These are phyloP conservation scores for Trypanosoma melophagium DNA, from an alignment of 208 protist species.

Conservation along the genomic window DNA sequence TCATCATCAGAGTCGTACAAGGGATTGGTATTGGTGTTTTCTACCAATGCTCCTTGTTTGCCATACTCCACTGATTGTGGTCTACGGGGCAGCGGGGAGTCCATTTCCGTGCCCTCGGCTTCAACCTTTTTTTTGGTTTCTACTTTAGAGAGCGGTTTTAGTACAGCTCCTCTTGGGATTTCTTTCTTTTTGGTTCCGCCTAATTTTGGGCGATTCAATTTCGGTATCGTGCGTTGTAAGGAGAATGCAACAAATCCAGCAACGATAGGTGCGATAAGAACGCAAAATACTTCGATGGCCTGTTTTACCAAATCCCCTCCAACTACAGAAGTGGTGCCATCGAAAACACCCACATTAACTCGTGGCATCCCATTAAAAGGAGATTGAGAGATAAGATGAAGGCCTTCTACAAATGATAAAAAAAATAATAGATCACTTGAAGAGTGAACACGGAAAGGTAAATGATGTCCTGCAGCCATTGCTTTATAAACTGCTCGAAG, in stretches of 20 bases:
- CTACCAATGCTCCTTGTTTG: slow-evolving; percentile 5
- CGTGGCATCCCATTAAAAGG: slow-evolving; percentile 10
- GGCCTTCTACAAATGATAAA: slow-evolving; percentile 44
- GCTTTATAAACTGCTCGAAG: slow-evolving; percentile 16
- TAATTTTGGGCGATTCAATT: slow-evolving; percentile 34
- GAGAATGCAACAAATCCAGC: slow-evolving; percentile 76
- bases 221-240: slow-evolving; percentile 58
- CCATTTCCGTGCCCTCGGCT: slow-evolving; percentile 25
- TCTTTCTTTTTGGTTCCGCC: slow-evolving; percentile 4
- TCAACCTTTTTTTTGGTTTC: background rate
- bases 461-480: background rate
- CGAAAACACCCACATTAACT: background rate
- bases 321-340: background rate
- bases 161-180: background rate
- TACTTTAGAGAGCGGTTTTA: slow-evolving; percentile 6
- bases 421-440: slow-evolving; percentile 27
- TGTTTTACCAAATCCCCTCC: background rate
- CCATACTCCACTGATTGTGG: slow-evolving; percentile 18
- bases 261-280: slow-evolving; percentile 50
- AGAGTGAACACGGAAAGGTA: slow-evolving; percentile 8
- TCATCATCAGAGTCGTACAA: slow-evolving; percentile 64
- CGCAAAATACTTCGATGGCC: slow-evolving; percentile 28
- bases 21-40: slow-evolving; percentile 51
- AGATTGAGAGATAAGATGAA: slow-evolving; percentile 39
- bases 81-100: slow-evolving; percentile 64